These are phyloP conservation scores for Calonectria hawksworthii DNA, from an alignment of 2,329 filamentous ascomycete genomes.

Conservation along the genomic window DNA sequence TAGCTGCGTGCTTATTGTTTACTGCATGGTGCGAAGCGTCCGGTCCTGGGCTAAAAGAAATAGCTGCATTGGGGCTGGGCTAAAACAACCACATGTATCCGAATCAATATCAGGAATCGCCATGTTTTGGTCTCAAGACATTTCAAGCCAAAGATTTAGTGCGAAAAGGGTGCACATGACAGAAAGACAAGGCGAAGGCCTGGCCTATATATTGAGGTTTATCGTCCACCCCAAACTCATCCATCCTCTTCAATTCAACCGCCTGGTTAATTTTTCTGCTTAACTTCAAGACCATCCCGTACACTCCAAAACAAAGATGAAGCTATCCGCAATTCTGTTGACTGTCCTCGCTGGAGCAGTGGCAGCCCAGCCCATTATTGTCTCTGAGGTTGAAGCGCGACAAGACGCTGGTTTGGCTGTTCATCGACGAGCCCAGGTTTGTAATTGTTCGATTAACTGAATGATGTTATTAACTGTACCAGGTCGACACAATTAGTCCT, in stretches of 20 bases:
- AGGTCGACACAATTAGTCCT: neutral
- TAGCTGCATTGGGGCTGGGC: too few relatives aligned
- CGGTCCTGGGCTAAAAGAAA: too few relatives aligned
- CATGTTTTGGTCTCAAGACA: too few relatives aligned
- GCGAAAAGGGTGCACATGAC: too few relatives aligned
- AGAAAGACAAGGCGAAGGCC: too few relatives aligned
- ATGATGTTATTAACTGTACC: neutral
- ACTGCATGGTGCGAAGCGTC: too few relatives aligned
- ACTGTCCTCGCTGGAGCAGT: neutral
- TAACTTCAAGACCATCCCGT: rapidly evolving
- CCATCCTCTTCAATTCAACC: neutral
- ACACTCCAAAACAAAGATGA: neutral
- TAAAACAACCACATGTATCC: too few relatives aligned
- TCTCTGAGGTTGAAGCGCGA: neutral
- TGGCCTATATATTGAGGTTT: neutral
- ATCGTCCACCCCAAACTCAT: rapidly evolving
- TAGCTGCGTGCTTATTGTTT: too few relatives aligned
- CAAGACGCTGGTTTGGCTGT: neutral
- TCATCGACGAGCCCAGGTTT: neutral
- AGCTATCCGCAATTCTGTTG: neutral
- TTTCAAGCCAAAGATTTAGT: too few relatives aligned
- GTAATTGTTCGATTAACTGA: neutral
- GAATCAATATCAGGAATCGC: too few relatives aligned
- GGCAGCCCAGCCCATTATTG: neutral
- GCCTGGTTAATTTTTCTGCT: neutral